Conservation (phyloP, 2,329 filamentous ascomycete species). For the Microdochium bolleyi region DNA sequence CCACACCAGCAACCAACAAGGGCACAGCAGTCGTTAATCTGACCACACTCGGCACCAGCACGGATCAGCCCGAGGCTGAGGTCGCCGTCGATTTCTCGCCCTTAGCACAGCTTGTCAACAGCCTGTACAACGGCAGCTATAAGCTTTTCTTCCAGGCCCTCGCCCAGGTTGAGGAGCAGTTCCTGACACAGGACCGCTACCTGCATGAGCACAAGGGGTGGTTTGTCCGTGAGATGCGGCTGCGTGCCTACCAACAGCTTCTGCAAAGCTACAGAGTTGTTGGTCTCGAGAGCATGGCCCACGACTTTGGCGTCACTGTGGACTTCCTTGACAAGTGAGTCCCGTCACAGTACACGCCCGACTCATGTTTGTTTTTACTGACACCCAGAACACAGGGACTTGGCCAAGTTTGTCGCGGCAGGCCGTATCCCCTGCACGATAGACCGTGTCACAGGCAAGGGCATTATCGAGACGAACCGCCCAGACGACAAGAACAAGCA, state of each 20-base stretch:
- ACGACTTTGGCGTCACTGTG: slow-evolving; percentile 92
- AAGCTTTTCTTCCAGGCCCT: slow-evolving; percentile 87
- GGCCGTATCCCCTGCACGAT: slow-evolving; percentile 95
- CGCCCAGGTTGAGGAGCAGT: slow-evolving; percentile 84
- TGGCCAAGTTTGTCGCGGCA: slow-evolving; percentile 93
- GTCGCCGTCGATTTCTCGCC: slow-evolving; percentile 81
- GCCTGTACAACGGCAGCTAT: slow-evolving; percentile 90
- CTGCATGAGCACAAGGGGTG: slow-evolving; percentile 92
- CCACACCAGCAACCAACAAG: slow-evolving; percentile 42
- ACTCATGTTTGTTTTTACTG: background rate
- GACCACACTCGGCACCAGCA: slow-evolving; percentile 66
- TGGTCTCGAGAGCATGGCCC: slow-evolving; percentile 94
- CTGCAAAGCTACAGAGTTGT: slow-evolving; percentile 96
- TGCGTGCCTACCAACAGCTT: slow-evolving; percentile 92
- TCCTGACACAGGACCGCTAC: slow-evolving; percentile 90
- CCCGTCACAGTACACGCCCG: background rate
- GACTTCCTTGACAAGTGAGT: slow-evolving; percentile 90
- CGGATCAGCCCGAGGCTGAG: slow-evolving; percentile 70
- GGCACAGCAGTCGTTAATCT: slow-evolving; percentile 73
- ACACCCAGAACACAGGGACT: slow-evolving; percentile 51
- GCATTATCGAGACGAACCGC: slow-evolving; percentile 95
- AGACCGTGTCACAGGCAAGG: slow-evolving; percentile 91
- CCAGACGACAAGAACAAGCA: slow-evolving; percentile 99
- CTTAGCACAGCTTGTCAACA: slow-evolving; percentile 79
- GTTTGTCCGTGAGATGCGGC: slow-evolving; percentile 97